Base-by-base conservation (phyloP, 208 protist genomes). In the Tritrichomonas musculus region DNA sequence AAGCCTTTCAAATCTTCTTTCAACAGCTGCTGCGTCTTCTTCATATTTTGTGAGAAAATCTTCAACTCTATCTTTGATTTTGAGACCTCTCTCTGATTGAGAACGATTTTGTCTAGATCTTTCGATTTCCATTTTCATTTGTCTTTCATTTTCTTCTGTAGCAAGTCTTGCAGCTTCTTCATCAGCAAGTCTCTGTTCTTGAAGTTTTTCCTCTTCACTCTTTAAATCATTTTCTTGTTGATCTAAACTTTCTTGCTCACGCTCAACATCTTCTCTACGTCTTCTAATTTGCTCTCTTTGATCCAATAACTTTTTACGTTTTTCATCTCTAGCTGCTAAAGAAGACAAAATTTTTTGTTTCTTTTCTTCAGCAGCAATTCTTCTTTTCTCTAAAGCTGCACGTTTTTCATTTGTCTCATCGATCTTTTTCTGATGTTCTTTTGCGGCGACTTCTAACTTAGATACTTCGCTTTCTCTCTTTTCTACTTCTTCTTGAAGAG, bases 361-460 rank as follows among this genome's bases (percentile, higher is more conserved):
- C 41, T 82, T 82, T 2, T 30, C 73, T 82, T 82, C 73, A 50
- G 73, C 73, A 14, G 73, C 73, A 53, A 82, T 39, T 49, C 73
- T 49, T 25, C 73, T 30, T 17, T 39, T 30, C 27, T 82, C 73
- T n/a, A 82, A 30, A 50, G 73, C 73, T 50, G 39, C 41, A 50
- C 73, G 8, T 50, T 50, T 82, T 39, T 82, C 41, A 39, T 82
- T 82, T 82, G 73, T 82, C 49, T 82, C 73, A 47, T 82, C 73
- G 27, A 82, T 82, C 20, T 82, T 82, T 41, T 82, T 82, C 49
- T 82, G 73, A 82, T 82, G 73, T 27, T 82, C 73, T 30, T n/a
- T 30, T n/a, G 73, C 73, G 41, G 33, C 73, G 0, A 39, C 73
- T 82, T 82, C 73, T 8, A 82, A 39, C 49, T 82, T 82, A 5